phyloP scores from a whole-genome alignment of 202 grass and related monocot genomes.

The Hordeum pubiflorum region DNA sequence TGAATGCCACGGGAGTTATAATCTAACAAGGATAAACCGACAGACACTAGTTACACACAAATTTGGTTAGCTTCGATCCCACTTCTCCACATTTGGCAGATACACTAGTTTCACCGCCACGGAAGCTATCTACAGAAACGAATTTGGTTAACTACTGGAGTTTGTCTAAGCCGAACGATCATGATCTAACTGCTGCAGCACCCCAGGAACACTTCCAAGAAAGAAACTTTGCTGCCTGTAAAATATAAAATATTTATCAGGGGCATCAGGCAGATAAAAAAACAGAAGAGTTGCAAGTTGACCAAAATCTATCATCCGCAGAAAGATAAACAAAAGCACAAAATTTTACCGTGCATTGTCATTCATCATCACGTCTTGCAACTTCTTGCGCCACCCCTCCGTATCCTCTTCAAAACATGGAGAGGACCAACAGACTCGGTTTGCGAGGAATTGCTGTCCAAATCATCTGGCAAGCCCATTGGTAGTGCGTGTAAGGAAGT shows the following conservation, averaged over 20 bases:
- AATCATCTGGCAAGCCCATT: slow-evolving; percentile 25
- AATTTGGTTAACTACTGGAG: not conserved
- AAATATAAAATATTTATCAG: not conserved
- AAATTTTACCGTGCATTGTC: slow-evolving; percentile 3
- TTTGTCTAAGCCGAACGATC: not conserved
- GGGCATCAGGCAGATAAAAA: not conserved
- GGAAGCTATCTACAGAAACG: not conserved
- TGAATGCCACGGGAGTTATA: not conserved
- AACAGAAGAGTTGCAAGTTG: not conserved
- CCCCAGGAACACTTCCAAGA: not conserved
- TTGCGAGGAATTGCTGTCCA: slow-evolving; percentile 12
- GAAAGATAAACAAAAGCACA: not conserved
- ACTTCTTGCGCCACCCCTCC: slow-evolving; percentile 23
- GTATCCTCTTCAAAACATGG: slow-evolving; percentile 26
- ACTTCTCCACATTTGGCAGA: too few relatives aligned
- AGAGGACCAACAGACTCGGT: not conserved
- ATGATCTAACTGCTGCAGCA: not conserved
- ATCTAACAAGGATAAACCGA: not conserved
- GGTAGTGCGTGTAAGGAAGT: slow-evolving; percentile 11
- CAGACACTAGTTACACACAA: not conserved
- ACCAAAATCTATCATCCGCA: not conserved
- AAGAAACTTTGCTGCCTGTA: not conserved
- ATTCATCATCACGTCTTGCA: slow-evolving; percentile 15
- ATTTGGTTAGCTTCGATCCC: too few relatives aligned
- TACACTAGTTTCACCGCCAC: not conserved